These are phyloP conservation scores for Saccharomyces hybrid DNA, from an alignment of 1,139 yeast genomes.

Conservation along the genomic window DNA sequence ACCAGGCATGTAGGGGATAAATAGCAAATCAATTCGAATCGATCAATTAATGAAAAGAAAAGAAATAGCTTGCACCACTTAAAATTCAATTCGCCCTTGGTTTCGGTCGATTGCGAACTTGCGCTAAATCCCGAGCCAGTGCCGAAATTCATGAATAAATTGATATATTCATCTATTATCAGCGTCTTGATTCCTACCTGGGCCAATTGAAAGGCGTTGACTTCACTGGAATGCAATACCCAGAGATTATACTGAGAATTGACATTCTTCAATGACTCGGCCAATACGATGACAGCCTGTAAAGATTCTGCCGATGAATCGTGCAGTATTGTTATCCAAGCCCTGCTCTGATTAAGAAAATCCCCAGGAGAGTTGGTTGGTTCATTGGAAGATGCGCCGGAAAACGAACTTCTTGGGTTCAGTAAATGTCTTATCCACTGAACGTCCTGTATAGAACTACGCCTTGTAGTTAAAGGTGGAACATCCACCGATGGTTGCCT, in stretches of 20 bases:
- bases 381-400: slow-evolving; percentile 25
- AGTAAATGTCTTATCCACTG: slow-evolving; percentile 28
- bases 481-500: slow-evolving; percentile 1
- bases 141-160: neutral
- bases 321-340: slow-evolving; percentile 27
- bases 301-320: slow-evolving; percentile 17
- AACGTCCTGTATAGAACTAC: slow-evolving; percentile 29
- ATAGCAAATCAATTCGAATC: slow-evolving; percentile 26
- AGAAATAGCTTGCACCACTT: slow-evolving; percentile 19
- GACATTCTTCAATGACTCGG: slow-evolving; percentile 19
- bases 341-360: slow-evolving; percentile 6
- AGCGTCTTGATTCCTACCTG: slow-evolving; percentile 12
- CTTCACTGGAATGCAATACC: slow-evolving; percentile 17
- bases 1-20: slow-evolving; percentile 27
- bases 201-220: slow-evolving; percentile 10
- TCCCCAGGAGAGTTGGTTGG: slow-evolving; percentile 6
- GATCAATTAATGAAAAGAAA: slow-evolving; percentile 17
- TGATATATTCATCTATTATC: slow-evolving; percentile 9
- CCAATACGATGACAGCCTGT: slow-evolving; percentile 21
- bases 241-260: slow-evolving; percentile 22
- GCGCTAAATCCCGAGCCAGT: neutral
- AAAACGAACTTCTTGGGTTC: slow-evolving; percentile 32
- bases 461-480: slow-evolving; percentile 8
- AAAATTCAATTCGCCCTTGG: neutral
- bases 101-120: neutral